Conservation (phyloP, 768 basidiomycete species). For the Lactarius trivialis region DNA sequence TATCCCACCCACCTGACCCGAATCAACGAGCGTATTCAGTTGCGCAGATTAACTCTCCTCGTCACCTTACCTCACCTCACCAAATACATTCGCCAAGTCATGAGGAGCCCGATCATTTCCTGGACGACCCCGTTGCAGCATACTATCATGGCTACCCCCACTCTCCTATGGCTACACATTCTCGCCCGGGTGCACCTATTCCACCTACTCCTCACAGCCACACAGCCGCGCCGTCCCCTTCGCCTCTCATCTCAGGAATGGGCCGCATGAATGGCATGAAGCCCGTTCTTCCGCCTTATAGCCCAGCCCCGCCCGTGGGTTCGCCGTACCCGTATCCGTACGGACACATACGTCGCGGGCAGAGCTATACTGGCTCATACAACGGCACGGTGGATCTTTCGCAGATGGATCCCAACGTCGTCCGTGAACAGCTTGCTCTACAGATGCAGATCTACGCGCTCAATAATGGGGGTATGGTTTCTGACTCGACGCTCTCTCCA, state of each 20-base stretch:
- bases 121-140: constrained; percentile 51
- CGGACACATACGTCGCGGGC: constrained; percentile 56
- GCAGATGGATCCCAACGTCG: constrained; percentile 39
- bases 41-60: neutral
- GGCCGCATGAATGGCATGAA: constrained; percentile 33
- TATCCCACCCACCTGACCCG: constrained; percentile 2
- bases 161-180: constrained; percentile 31
- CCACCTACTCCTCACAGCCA: constrained; percentile 76
- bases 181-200: constrained; percentile 65
- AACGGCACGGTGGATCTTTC: constrained; percentile 27
- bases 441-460: constrained; percentile 78
- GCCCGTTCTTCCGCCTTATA: constrained; percentile 37
- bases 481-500: constrained; percentile 73
- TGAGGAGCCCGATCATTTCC: constrained; percentile 54
- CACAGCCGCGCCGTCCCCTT: constrained; percentile 67
- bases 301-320: constrained; percentile 51
- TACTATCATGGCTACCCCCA: constrained; percentile 56
- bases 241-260: constrained; percentile 51
- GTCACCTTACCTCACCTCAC: constrained; percentile 24
- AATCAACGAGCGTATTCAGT: constrained; percentile 6
- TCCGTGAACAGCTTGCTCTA: constrained; percentile 63
- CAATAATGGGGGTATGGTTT: constrained; percentile 53
- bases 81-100: constrained; percentile 31
- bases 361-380: constrained; percentile 31
- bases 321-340: constrained; percentile 80